Evolutionary conservation across 805 yeast genomes (phyloP), one percentile per base, ranked within the genome.

Genomic region (Wickerhamomyces alni): DNA sequence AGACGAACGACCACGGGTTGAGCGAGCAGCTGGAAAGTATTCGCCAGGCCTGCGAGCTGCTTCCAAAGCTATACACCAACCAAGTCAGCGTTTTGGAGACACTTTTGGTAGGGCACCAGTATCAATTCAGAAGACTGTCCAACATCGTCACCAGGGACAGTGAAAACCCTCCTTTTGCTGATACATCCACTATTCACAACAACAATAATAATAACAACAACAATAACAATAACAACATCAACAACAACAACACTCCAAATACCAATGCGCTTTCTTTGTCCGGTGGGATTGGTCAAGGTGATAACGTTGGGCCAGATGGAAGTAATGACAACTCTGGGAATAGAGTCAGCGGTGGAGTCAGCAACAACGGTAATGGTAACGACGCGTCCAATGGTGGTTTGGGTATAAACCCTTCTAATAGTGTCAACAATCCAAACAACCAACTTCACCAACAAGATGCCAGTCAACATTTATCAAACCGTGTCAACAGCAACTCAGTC

Each of bases 31-130:
- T 53, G 3, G 43, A 43, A 5, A 26, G 24, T 8, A 38, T 49
- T 22, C 45, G 38, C 33, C 29, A 42, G 8, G 41, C 46, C 9
- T 24, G 38, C 1, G 49, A 43, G 1, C 8, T 48, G 15, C 5
- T 53, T 8, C 55, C 58, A 16, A 48, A 50, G 31, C 30, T 55
- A 3, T 46, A 46, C 33, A 30, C 38, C 17, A 51, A 45, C 27
- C 58, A 55, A 24, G 17, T 49, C 5, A 40, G 42, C 3, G 16
- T 37, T 4, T 8, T 55, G 21, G 55, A 55, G 15, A 38, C 55
- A 2, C 19, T 41, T 16, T 17, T 43, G 5, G 33, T 37, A 9
- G 51, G 53, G 3, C 45, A 51, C 16, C 55, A 53, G 35, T 40
- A 37, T 17, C 56, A 49, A 25, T 44, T 31, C 34, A 47, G 42